Conservation (phyloP, 495 filamentous ascomycete genomes). For the Xeromyces bisporus region DNA sequence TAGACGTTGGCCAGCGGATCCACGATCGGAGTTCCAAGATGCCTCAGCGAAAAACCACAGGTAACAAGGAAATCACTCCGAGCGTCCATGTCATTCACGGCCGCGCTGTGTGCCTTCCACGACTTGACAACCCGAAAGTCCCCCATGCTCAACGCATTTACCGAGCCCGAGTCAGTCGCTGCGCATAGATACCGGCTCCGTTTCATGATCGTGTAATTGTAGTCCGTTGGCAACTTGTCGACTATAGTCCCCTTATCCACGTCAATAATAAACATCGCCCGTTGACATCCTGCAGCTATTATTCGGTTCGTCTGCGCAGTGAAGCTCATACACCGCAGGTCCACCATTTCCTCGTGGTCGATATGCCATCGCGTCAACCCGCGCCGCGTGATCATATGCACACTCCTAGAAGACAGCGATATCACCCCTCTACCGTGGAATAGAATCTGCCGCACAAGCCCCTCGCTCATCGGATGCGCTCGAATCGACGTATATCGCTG, state of each 20-base stretch:
- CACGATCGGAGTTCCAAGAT: constrained; percentile 45
- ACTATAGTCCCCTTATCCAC: constrained; percentile 67
- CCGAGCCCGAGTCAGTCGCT: constrained; percentile 64
- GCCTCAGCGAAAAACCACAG: constrained; percentile 76
- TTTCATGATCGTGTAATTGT: constrained; percentile 81
- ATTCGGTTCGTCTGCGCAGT: constrained; percentile 73
- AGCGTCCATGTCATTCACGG: constrained; percentile 89
- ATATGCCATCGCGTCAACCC: constrained; percentile 79
- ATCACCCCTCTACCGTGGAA: constrained; percentile 79
- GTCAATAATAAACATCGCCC: constrained; percentile 78
- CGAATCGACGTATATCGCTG: constrained; percentile 65
- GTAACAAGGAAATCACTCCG: constrained; percentile 82
- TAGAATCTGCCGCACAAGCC: constrained; percentile 59
- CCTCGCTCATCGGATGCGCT: constrained; percentile 48
- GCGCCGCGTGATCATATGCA: constrained; percentile 71
- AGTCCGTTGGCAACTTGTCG: constrained; percentile 53
- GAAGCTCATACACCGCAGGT: constrained; percentile 86
- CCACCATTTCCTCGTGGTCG: constrained; percentile 55
- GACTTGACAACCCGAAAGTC: constrained; percentile 62
- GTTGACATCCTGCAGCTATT: constrained; percentile 71
- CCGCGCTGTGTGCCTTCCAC: constrained; percentile 73
- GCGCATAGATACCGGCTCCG: constrained; percentile 79
- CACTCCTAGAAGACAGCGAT: constrained; percentile 53
- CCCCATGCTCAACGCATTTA: constrained; percentile 68
- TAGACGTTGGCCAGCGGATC: constrained; percentile 90